A percentile compares a stretch with the other conserved stretches of the same genome.
Evolutionary conservation across 768 basidiomycete genomes (phyloP).

Genomic region (Termitomyces titanicus): DNA sequence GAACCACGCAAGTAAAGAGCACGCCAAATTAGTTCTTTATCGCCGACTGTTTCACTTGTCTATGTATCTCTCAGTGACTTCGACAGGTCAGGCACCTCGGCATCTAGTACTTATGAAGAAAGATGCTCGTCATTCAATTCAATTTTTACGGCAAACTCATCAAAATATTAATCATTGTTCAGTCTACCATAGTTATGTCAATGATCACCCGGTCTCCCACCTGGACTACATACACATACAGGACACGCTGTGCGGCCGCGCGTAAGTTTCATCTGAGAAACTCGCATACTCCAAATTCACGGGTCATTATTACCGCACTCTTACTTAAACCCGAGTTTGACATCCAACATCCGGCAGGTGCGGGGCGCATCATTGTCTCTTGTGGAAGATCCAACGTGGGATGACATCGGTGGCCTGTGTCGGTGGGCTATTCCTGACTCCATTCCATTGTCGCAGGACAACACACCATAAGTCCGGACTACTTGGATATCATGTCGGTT

Average conservation of each 20-base stretch:
- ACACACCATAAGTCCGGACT: not conserved
- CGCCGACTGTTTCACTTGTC: too few species aligned
- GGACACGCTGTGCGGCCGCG: conserved; percentile 5
- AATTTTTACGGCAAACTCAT: not conserved
- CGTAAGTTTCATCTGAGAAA: conserved; percentile 3
- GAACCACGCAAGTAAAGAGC: not conserved
- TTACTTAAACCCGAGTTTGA: not conserved
- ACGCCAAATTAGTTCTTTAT: not conserved
- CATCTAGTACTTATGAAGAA: not conserved
- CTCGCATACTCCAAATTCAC: not conserved
- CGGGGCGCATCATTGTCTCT: conserved; percentile 2
- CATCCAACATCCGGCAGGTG: not conserved
- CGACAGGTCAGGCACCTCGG: not conserved
- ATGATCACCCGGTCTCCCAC: not conserved
- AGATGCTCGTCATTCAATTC: not conserved
- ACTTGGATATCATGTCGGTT: not conserved
- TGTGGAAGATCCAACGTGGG: not conserved
- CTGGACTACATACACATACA: not conserved
- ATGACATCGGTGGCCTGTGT: not conserved
- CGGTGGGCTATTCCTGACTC: not conserved
- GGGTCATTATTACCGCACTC: not conserved
- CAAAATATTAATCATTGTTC: not conserved
- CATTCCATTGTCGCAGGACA: not conserved
- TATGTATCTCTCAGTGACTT: conserved; percentile 1
- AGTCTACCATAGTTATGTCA: not conserved